Evolutionary conservation across 2,329 filamentous ascomycete species (phyloP).

Genomic region (Neopestalotiopsis sp.): DNA sequence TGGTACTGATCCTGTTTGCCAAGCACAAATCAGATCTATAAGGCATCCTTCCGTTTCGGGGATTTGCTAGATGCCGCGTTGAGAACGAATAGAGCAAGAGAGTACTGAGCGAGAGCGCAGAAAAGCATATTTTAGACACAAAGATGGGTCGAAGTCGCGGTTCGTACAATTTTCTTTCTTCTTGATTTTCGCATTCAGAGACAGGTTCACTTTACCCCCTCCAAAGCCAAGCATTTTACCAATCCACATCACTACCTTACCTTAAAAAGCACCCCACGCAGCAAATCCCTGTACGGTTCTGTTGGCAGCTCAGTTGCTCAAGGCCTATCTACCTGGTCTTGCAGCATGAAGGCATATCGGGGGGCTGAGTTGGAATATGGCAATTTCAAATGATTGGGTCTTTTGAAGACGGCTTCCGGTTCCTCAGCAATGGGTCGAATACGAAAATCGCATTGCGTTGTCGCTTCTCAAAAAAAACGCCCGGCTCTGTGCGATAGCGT

Average conservation of each 20-base stretch:
- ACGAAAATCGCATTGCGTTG: not conserved
- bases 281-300: not conserved
- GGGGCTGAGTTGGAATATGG: not conserved
- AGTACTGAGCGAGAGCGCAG: not conserved
- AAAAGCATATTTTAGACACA: not conserved
- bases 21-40: not conserved
- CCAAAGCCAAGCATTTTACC: not conserved
- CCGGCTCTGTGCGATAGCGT: not conserved
- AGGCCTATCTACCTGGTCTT: not conserved
- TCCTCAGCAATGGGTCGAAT: not conserved
- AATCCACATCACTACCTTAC: not conserved
- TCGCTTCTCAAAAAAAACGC: not conserved
- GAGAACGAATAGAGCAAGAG: not conserved
- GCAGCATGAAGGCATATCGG: not conserved
- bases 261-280: not conserved
- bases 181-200: not conserved
- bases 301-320: not conserved
- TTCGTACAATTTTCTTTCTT: conserved; percentile 41
- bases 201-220: not conserved
- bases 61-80: not conserved
- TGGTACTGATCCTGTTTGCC: not conserved
- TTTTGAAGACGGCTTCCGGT: not conserved
- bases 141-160: conserved; percentile 62
- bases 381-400: conserved; percentile 6
- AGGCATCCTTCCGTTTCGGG: not conserved